These are phyloP conservation scores for Hansenula sp. DNA, from an alignment of 1,139 yeast genomes.

Conservation along the genomic window DNA sequence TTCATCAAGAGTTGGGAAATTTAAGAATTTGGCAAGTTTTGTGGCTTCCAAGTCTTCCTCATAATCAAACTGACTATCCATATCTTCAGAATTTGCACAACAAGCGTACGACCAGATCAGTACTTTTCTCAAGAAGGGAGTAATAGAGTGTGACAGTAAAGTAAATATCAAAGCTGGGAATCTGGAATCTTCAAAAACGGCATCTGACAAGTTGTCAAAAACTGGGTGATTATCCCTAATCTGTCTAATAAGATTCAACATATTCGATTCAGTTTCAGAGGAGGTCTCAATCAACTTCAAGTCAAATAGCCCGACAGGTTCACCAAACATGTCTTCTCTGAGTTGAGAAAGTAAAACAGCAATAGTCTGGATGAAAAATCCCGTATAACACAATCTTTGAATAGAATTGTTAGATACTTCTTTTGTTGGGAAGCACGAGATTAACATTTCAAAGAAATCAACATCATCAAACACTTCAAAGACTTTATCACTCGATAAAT, in stretches of 20 bases:
- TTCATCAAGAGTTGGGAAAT: slow-evolving; percentile 39
- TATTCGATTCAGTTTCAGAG: slow-evolving; percentile 2
- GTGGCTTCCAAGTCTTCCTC: slow-evolving; percentile 48
- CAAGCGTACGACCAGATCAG: slow-evolving; percentile 55
- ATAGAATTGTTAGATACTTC: slow-evolving; percentile 34
- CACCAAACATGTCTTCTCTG: slow-evolving; percentile 10
- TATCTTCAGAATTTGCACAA: slow-evolving; percentile 50
- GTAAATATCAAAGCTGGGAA: slow-evolving; percentile 39
- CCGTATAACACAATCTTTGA: slow-evolving; percentile 35
- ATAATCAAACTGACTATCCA: slow-evolving; percentile 22
- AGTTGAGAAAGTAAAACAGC: slow-evolving; percentile 18
- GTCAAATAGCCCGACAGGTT: slow-evolving; percentile 11
- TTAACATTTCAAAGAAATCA: slow-evolving; percentile 51
- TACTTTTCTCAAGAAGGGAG: slow-evolving; percentile 67
- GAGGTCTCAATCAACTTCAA: slow-evolving; percentile 9
- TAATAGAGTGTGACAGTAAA: slow-evolving; percentile 49
- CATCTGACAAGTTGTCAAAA: slow-evolving; percentile 19
- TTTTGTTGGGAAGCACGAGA: slow-evolving; percentile 38
- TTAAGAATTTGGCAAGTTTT: slow-evolving; percentile 48
- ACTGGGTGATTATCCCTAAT: slow-evolving; percentile 22
- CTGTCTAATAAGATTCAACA: slow-evolving; percentile 9
- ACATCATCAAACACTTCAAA: slow-evolving; percentile 31
- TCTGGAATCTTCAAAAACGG: slow-evolving; percentile 18
- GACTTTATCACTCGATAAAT: slow-evolving; percentile 27
- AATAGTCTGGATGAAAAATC: slow-evolving; percentile 20